Conservation (phyloP, 1,139 yeast genomes). For the Sugiyamaella japonica region DNA sequence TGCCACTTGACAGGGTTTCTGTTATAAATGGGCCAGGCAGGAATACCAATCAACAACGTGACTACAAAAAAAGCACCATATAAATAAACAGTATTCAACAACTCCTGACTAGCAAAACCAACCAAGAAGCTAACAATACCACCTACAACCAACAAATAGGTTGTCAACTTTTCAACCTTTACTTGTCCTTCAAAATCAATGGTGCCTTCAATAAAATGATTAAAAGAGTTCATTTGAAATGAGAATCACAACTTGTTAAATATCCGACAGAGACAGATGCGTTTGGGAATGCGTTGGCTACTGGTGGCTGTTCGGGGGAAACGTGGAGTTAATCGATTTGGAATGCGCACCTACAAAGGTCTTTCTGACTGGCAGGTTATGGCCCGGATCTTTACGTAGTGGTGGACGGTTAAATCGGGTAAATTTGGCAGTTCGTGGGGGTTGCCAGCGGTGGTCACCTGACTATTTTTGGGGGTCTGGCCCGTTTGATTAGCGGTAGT, state of each 20-base stretch:
- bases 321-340: neutral
- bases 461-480: too few species aligned
- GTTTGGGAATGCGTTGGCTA: neutral
- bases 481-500: too few species aligned
- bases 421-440: constrained; percentile 1
- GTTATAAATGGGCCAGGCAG: constrained; percentile 58
- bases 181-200: constrained; percentile 65
- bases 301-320: neutral
- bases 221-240: constrained; percentile 31
- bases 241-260: neutral
- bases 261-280: neutral
- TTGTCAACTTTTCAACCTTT: constrained; percentile 40
- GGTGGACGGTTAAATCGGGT: constrained; percentile 8
- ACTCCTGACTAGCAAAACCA: constrained; percentile 50
- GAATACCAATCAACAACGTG: constrained; percentile 48
- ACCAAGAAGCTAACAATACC: constrained; percentile 45
- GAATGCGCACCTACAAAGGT: neutral
- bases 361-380: constrained; percentile 2
- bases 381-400: neutral
- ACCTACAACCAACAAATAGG: constrained; percentile 37
- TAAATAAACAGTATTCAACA: constrained; percentile 43
- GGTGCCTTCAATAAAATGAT: constrained; percentile 49
- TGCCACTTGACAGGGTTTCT: constrained; percentile 49
- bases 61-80: constrained; percentile 44
- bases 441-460: neutral